phyloP scores from a whole-genome alignment of 2,329 filamentous ascomycete genomes.

The Blastomyces gilchristii region DNA sequence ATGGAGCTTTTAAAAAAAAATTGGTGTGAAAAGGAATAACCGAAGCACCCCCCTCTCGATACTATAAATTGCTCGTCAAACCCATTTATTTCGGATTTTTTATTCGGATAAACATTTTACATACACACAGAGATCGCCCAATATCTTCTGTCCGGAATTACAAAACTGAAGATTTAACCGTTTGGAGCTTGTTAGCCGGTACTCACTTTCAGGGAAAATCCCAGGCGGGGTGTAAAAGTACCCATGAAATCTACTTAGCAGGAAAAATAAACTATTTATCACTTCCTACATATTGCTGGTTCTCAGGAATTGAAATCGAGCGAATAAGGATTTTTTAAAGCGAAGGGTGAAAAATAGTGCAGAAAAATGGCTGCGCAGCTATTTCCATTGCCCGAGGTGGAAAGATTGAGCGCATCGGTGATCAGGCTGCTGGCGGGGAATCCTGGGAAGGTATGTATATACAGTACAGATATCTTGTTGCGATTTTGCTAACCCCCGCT shows the following conservation, averaged over 20 bases:
- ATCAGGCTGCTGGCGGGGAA: conserved; percentile 85
- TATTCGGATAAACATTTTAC: neutral
- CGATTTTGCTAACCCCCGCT: neutral
- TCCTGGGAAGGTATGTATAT: conserved; percentile 60
- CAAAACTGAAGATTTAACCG: neutral
- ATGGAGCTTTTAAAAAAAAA: too few species aligned
- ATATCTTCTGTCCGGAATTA: neutral
- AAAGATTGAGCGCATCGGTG: conserved; percentile 65
- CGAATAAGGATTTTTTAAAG: neutral
- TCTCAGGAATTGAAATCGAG: neutral
- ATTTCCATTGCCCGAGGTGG: conserved; percentile 58
- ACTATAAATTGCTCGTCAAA: neutral
- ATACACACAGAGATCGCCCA: neutral
- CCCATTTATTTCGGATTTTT: neutral
- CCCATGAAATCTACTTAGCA: neutral
- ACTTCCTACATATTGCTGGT: neutral
- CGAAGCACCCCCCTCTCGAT: neutral
- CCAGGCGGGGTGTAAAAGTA: neutral
- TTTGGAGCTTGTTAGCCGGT: neutral
- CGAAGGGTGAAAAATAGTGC: neutral
- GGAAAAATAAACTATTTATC: neutral
- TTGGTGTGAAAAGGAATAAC: neutral
- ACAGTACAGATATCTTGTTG: neutral
- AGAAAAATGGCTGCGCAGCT: conserved; percentile 50
- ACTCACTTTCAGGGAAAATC: neutral